Evolutionary conservation across 140 eudicot species (phyloP).

Genomic region (Anethum foeniculum): DNA sequence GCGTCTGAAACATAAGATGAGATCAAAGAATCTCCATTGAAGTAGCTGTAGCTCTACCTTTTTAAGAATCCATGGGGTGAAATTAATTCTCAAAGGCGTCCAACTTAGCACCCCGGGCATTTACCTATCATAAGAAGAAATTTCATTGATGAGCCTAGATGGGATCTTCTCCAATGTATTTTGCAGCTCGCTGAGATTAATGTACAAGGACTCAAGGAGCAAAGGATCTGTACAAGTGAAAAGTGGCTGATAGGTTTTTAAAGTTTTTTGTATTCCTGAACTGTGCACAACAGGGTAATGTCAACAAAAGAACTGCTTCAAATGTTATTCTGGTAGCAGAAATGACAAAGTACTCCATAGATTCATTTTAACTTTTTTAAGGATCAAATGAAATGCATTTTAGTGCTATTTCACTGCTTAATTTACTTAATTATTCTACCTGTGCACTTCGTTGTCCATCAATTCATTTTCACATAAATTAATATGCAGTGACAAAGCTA

Average conservation of each 20-base stretch:
- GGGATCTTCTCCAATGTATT: slow-evolving; percentile 67
- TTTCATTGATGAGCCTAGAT: too few relatives aligned
- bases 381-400: too few relatives aligned
- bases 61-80: background rate
- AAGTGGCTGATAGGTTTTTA: too few relatives aligned
- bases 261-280: too few relatives aligned
- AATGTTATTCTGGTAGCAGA: background rate
- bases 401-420: too few relatives aligned
- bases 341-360: too few relatives aligned
- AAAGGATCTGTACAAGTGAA: too few relatives aligned
- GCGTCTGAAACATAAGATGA: background rate
- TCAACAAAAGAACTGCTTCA: background rate
- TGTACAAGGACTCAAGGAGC: too few relatives aligned
- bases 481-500: background rate
- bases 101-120: too few relatives aligned
- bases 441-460: background rate
- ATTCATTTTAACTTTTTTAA: background rate
- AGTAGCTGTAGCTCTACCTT: background rate
- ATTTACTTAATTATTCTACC: background rate
- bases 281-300: too few relatives aligned
- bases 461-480: background rate
- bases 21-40: too few relatives aligned
- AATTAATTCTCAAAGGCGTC: background rate
- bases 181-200: slow-evolving; percentile 58
- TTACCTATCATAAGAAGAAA: too few relatives aligned